Evolutionary conservation across 805 yeast species (phyloP).

Genomic region (Lachancea waltii): DNA sequence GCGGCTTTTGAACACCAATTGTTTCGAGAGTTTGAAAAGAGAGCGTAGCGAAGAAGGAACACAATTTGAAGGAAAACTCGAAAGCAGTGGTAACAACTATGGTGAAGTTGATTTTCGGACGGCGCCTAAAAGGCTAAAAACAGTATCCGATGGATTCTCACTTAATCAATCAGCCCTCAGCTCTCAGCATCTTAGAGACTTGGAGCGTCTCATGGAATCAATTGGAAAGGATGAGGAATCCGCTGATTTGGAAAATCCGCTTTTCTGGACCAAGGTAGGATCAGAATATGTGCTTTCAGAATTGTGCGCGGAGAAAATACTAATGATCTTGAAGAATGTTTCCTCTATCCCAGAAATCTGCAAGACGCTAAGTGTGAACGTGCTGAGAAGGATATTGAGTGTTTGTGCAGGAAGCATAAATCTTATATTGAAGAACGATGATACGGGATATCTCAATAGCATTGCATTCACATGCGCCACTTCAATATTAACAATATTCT

Average conservation of each 20-base stretch:
- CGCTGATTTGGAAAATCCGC: neutral
- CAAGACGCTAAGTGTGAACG: constrained; percentile 8
- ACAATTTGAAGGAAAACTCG: no score
- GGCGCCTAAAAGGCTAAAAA: constrained; percentile 15
- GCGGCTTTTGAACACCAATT: constrained; percentile 1
- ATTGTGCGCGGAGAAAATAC: constrained; percentile 12
- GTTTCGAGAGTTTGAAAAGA: constrained; percentile 1
- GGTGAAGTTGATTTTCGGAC: constrained; percentile 1
- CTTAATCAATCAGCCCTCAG: constrained; percentile 20
- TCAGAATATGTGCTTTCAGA: neutral
- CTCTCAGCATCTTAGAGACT: constrained; percentile 19
- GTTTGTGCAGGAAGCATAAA: constrained; percentile 18
- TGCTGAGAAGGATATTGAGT: constrained; percentile 16
- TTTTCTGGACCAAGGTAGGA: constrained; percentile 1
- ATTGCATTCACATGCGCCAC: constrained; percentile 33
- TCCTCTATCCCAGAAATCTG: constrained; percentile 11
- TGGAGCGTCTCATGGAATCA: constrained; percentile 11
- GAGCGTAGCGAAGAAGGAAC: neutral
- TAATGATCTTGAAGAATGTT: neutral
- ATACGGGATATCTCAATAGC: constrained; percentile 11
- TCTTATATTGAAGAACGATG: constrained; percentile 7
- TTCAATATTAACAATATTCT: constrained; percentile 37
- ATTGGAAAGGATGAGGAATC: constrained; percentile 7
- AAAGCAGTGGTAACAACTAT: neutral
- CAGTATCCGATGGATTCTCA: constrained; percentile 15